Evolutionary conservation across 257 asterid genomes (phyloP).

Genomic region (Primulina tabacum): DNA sequence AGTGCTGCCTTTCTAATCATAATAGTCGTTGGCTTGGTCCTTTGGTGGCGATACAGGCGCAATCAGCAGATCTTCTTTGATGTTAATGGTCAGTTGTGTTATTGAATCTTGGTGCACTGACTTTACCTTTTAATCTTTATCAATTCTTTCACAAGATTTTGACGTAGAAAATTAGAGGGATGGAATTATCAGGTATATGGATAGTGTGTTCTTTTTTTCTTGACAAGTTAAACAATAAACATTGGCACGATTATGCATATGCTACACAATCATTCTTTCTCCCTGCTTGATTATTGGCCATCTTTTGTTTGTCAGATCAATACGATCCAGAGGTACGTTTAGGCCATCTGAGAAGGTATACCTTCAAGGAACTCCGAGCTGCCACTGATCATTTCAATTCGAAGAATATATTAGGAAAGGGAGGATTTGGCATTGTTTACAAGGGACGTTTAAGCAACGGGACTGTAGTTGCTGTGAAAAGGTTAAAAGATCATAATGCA

Average conservation of each 20-base stretch:
- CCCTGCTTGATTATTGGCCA: background rate
- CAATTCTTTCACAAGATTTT: too few species aligned
- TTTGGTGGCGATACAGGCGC: slow-evolving; percentile 78
- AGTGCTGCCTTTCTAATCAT: slow-evolving; percentile 53
- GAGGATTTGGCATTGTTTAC: slow-evolving; percentile 89
- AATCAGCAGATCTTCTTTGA: slow-evolving; percentile 96
- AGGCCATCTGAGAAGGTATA: slow-evolving; percentile 76
- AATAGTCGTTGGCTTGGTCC: slow-evolving; percentile 44
- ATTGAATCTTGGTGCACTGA: too few species aligned
- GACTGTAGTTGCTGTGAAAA: slow-evolving; percentile 85
- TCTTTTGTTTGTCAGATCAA: slow-evolving; percentile 49
- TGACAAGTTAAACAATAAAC: too few species aligned
- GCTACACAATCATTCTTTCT: too few species aligned
- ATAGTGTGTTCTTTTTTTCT: too few species aligned
- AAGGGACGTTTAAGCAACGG: slow-evolving; percentile 75
- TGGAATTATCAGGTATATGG: too few species aligned
- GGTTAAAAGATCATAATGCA: slow-evolving; percentile 78
- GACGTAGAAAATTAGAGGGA: too few species aligned
- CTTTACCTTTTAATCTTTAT: too few species aligned
- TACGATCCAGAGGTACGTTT: slow-evolving; percentile 87
- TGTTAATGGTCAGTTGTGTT: slow-evolving; percentile 58
- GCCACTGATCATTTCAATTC: slow-evolving; percentile 82
- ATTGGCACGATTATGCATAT: too few species aligned
- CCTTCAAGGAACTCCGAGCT: slow-evolving; percentile 80
- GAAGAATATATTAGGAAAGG: slow-evolving; percentile 81